Evolutionary conservation across 306 rosid genomes (phyloP), one percentile per base, ranked within the genome.

Genomic region (Vigna angularis): DNA sequence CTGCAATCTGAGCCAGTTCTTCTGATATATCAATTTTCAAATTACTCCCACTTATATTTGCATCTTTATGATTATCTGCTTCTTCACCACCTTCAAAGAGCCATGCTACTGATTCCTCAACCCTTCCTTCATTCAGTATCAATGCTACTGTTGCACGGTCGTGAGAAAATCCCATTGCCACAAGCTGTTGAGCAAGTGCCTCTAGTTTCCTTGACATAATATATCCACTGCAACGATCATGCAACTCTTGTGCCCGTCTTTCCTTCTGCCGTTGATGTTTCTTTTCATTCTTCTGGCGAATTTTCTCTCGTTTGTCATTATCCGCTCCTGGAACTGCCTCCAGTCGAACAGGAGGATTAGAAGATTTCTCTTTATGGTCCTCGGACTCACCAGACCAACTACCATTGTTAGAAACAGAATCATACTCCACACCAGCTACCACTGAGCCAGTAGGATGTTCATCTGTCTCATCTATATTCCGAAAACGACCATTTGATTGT

Each of bases 361-460:
- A 78, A 36, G 84, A 57, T 84, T 88, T 91, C 16, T 91, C 93
- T 78, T 88, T 93, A 71, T 88, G 97, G 78, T 91, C 97, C 75
- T 91, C 97, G 15, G 98, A 93, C 89, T 93, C 98, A 44, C 97
- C 96, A 62, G 98, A 93, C 91, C 93, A 93, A 84, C 97, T 93
- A 75, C 90, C 98, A 79, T 87, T 93, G 64, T 90, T 93, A 32
- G 98, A 93, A 85, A 91, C 88, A 78, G 97, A 87, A 88, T 93
- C 98, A 83, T 83, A 88, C 85, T 93, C 98, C 36, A 53, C 45
- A 18, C 84, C 88, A 45, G 92, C 84, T 30, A 84, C 83, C 74
- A 81, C 77, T 13, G 89, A 82, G 77, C 81, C 87, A 12, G 78
- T 90, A 28, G 97, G 79, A 75, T 84, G 91, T 67, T 91, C 97